Evolutionary conservation across 495 filamentous ascomycete species (phyloP), one percentile per base, ranked within the genome.

Genomic region (Hyaloscypha variabilis): DNA sequence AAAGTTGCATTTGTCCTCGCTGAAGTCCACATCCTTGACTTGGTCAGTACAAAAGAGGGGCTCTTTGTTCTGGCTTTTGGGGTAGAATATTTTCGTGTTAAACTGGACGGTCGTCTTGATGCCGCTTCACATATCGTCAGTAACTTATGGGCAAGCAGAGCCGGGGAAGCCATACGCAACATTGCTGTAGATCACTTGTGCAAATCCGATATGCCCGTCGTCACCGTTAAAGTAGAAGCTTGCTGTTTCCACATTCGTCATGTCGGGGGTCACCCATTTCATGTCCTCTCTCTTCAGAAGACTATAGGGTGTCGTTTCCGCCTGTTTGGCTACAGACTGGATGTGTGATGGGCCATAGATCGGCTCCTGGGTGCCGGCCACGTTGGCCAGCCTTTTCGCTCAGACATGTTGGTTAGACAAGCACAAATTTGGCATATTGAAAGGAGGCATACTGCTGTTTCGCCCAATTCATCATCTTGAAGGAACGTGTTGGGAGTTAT

Each of bases 121-220:
- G 73, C 94, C 93, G 55, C 95, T 98, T 71, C 73, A 50, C 36
- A 39, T 36, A 11, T 60, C 29, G 74, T 82, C 67, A 78, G 78
- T 72, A 58, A 28, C 57, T 63, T 26, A 66, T 53, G 66, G 39
- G 63, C 34, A 61, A 28, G 58, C 4, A 39, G 29, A 21, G n/a
- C 24, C 39, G 24, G 49, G 39, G 57, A 58, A 58, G 26, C 75
- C 93, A 82, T 85, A 97, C 95, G 85, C 90, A 77, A 99, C 91
- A 77, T 97, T 99, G 79, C 90, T 97, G 85, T 97, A 97, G 74
- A 98, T 97, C 76, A 97, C 83, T 82, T 98, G 96, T 58, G 84
- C 86, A 76, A 97, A 83, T 6, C 83, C 92, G 67, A 94, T 73
- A 66, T 87, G 82, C 21, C 95, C 96, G 63, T 77, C 82, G 64